Evolutionary conservation across 2,329 filamentous ascomycete species (phyloP).

Genomic region (Hypoxylon sp.): DNA sequence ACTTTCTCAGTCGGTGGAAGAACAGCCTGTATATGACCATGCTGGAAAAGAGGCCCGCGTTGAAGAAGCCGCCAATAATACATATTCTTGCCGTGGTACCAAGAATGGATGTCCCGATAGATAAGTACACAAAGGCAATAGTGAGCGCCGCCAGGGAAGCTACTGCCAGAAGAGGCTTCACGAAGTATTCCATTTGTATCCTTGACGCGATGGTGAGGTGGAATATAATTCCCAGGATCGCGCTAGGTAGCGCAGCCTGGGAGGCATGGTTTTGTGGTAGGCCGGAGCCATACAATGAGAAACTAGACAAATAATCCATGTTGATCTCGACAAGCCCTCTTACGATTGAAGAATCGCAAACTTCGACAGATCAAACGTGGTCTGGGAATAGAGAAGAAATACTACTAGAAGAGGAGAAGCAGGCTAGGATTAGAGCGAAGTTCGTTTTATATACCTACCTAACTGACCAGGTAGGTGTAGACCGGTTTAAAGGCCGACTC

Average conservation of each 20-base stretch:
- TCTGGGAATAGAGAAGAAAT: background rate
- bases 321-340: background rate
- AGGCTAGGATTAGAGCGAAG: background rate
- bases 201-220: constrained; percentile 20
- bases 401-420: background rate
- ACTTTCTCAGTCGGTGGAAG: constrained; percentile 56
- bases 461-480: too few species aligned
- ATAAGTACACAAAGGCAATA: constrained; percentile 3
- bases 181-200: constrained; percentile 19
- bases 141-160: background rate
- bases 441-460: too few species aligned
- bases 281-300: constrained; percentile 8
- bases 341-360: background rate
- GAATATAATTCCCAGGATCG: constrained; percentile 24
- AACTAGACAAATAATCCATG: constrained; percentile 17
- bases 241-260: constrained; percentile 8
- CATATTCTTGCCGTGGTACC: constrained; percentile 2
- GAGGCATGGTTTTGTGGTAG: constrained; percentile 7
- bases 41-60: constrained; percentile 45
- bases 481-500: too few species aligned
- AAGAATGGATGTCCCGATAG: constrained; percentile 13
- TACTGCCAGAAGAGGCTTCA: constrained; percentile 14
- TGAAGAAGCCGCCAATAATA: constrained; percentile 16
- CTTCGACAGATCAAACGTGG: background rate
- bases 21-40: constrained; percentile 53